Evolutionary conservation across 441 rosid species (phyloP).

Genomic region (Hura crepitans): DNA sequence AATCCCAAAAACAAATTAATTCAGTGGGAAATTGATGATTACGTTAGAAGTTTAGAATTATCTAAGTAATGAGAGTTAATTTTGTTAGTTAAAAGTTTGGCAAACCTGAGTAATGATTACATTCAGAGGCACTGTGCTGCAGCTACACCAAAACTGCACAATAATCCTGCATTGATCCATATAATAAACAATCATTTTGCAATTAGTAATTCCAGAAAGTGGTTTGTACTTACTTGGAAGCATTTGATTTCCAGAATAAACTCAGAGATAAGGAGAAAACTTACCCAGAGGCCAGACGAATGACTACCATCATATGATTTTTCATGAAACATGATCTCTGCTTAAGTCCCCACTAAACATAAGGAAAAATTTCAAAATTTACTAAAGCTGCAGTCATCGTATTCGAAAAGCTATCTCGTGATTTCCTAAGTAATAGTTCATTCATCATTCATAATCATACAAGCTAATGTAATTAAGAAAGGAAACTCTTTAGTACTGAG

Average conservation of each 20-base stretch:
- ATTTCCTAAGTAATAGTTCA: too few relatives aligned
- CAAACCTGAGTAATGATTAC: constrained; percentile 82
- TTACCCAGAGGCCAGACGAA: constrained; percentile 78
- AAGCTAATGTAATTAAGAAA: too few relatives aligned
- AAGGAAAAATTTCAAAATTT: not conserved
- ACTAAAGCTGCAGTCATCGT: too few relatives aligned
- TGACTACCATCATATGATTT: constrained; percentile 62
- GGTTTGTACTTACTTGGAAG: not conserved
- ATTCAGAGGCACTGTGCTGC: constrained; percentile 82
- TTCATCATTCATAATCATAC: too few relatives aligned
- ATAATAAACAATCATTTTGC: not conserved
- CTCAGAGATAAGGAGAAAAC: constrained; percentile 14
- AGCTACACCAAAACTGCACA: constrained; percentile 96
- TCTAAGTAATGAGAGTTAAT: too few relatives aligned
- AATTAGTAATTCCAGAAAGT: too few relatives aligned
- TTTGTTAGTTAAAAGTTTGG: not conserved
- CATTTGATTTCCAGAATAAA: constrained; percentile 1
- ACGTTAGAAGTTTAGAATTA: not conserved
- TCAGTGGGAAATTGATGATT: not conserved
- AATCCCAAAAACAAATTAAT: too few relatives aligned
- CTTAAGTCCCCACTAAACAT: constrained; percentile 71
- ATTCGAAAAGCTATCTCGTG: too few relatives aligned
- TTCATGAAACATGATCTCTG: constrained; percentile 91
- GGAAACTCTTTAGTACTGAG: too few relatives aligned
- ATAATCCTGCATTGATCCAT: constrained; percentile 51